These are phyloP conservation scores for Solanum chiquidenum DNA, from an alignment of 257 asterid genomes.

Conservation along the genomic window DNA sequence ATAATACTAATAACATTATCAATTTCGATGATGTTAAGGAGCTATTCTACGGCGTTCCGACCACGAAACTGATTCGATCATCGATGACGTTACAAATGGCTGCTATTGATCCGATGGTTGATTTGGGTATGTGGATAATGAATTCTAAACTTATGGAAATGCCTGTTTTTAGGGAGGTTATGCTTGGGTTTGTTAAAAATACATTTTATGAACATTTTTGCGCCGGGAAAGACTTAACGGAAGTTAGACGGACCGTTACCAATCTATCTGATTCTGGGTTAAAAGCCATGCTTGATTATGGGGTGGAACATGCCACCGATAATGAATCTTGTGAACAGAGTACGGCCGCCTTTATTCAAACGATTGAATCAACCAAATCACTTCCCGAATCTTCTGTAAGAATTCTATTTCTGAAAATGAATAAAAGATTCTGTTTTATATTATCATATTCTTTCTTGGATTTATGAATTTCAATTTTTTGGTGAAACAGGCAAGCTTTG, in stretches of 20 bases:
- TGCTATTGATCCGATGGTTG: conserved; percentile 37
- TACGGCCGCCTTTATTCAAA: conserved; percentile 28
- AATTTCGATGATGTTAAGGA: conserved; percentile 24
- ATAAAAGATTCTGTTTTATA: not conserved
- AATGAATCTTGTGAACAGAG: conserved; percentile 48
- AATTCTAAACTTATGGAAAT: conserved; percentile 32
- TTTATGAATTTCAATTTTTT: not conserved
- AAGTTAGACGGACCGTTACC: conserved; percentile 29
- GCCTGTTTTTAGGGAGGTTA: conserved; percentile 19
- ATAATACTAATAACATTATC: not conserved
- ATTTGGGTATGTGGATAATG: conserved; percentile 41
- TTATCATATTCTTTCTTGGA: not conserved
- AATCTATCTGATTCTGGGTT: conserved; percentile 41
- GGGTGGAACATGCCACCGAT: conserved; percentile 58
- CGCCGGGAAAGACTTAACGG: conserved; percentile 48
- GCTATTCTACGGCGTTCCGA: conserved; percentile 36
- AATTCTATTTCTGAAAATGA: not conserved
- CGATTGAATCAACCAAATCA: conserved; percentile 31
- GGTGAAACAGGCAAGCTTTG: conserved; percentile 55
- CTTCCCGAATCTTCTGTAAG: conserved; percentile 37
- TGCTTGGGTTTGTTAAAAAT: conserved; percentile 21
- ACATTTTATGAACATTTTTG: conserved; percentile 66
- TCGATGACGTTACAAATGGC: conserved; percentile 32
- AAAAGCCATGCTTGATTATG: conserved; percentile 79
- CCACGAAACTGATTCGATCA: conserved; percentile 39